A percentile compares a stretch with the other conserved stretches of the same genome.
phyloP scores from a whole-genome alignment of 495 filamentous ascomycete species.

The Bryoglossum gracile region DNA sequence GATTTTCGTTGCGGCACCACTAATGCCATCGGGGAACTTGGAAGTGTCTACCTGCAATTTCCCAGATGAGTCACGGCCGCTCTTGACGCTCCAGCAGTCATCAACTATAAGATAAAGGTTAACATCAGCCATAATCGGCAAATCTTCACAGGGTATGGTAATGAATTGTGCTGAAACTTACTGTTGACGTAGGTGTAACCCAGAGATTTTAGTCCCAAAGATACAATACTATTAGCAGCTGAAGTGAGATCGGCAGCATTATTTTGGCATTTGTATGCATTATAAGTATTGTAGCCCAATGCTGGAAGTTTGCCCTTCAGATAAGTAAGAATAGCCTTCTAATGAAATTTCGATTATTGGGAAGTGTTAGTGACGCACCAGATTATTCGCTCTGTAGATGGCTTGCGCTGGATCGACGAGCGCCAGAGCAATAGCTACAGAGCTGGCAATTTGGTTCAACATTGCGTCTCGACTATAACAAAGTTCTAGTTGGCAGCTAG shows the following conservation, averaged over 20 bases:
- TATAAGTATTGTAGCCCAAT: conserved; percentile 37
- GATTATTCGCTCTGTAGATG: no score
- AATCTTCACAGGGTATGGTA: no score
- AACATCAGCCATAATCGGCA: no score
- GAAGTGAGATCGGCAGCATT: conserved; percentile 37
- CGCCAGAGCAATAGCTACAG: no score
- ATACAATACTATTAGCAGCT: conserved; percentile 40
- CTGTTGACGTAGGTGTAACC: conserved; percentile 57
- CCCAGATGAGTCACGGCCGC: conserved; percentile 29
- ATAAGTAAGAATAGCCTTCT: no score
- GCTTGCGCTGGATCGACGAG: no score
- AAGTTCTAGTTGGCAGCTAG: no score
- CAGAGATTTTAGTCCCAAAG: conserved; percentile 47
- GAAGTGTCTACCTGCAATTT: conserved; percentile 43
- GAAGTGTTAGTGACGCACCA: no score
- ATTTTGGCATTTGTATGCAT: conserved; percentile 45
- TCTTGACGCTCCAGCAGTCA: conserved; percentile 55
- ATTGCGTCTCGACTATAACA: no score
- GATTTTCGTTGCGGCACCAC: conserved; percentile 43
- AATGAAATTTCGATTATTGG: no score
- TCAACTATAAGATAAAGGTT: no score
- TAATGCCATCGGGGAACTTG: conserved; percentile 57
- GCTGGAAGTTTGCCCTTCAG: conserved; percentile 16
- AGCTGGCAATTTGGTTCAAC: no score
- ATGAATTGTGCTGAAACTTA: not conserved